Conservation (phyloP, 2,329 filamentous ascomycete species). For the Daldinia sp. region DNA sequence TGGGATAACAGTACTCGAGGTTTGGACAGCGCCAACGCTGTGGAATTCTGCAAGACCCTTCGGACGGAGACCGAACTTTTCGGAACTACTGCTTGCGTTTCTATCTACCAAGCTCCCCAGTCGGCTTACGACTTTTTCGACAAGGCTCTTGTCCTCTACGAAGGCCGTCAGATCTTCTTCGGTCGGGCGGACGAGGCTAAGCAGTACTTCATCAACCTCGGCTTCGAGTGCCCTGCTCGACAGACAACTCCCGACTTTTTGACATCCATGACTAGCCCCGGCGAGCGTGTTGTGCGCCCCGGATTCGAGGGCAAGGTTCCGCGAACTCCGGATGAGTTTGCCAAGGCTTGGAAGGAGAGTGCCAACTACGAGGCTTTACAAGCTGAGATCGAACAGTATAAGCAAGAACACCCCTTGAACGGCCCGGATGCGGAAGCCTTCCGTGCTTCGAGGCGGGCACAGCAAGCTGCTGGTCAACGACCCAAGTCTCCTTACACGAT, state of each 20-base stretch:
- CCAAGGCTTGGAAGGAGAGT: constrained; percentile 68
- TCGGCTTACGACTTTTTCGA: constrained; percentile 73
- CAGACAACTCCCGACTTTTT: constrained; percentile 79
- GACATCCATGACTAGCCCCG: constrained; percentile 74
- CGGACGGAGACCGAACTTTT: constrained; percentile 74
- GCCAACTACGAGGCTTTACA: constrained; percentile 63
- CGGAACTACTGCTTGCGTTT: constrained; percentile 73
- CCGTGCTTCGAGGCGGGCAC: constrained; percentile 64
- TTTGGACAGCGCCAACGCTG: constrained; percentile 79
- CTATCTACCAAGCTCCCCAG: constrained; percentile 79
- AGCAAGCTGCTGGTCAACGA: constrained; percentile 70
- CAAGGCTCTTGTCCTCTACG: constrained; percentile 69
- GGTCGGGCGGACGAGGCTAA: constrained; percentile 70
- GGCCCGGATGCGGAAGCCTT: constrained; percentile 69
- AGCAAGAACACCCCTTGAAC: constrained; percentile 64
- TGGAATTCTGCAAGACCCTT: constrained; percentile 80
- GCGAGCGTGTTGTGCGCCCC: constrained; percentile 66
- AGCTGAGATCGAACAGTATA: constrained; percentile 68
- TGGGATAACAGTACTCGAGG: constrained; percentile 81
- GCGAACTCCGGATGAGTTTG: constrained; percentile 72
- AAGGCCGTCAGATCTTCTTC: constrained; percentile 73
- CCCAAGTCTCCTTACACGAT: constrained; percentile 84
- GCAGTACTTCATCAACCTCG: constrained; percentile 74
- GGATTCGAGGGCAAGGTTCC: constrained; percentile 69
- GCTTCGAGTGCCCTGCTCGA: constrained; percentile 74